Base-by-base conservation (phyloP, 1,284 basidiomycete species). In the Cronartium quercuum region DNA sequence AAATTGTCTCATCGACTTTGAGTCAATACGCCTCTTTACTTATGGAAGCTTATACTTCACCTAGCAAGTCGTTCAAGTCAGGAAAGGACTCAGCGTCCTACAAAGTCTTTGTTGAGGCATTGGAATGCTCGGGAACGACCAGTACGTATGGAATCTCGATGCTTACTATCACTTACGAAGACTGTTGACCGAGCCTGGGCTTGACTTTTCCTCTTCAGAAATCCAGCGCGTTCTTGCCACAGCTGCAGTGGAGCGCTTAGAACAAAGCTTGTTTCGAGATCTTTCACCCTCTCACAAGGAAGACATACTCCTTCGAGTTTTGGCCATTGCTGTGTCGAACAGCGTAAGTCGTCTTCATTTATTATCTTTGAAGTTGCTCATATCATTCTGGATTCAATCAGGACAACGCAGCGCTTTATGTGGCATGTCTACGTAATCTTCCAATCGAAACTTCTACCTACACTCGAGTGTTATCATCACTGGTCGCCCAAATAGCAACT, bases 41-140 rank as follows among this genome's bases (percentile, higher is more conserved):
- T 24, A 60, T 74, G n/a, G 64, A 74, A 42, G 57, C 64, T n/a
- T 74, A 74, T 62, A 64, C 60, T 58, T 55, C 34, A n/a, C 35
- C 64, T 5, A 64, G 55, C 24, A 66, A 66, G 47, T 47, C 21
- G 1, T 66, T 74, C 40, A 15, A 38, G 37, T 47, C 71, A 12
- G 64, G 71, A 6, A 74, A 74, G 38, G 64, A 74, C 40, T 38
- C 47, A 10, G 15, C 51, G 47, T 62, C 64, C 29, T 66, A 66
- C 15, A 57, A 74, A 38, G 57, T 65, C 37, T 63, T 74, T n/a
- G 40, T 74, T 51, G 5, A 29, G 24, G 71, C 64, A 29, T 35
- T 74, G 24, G 47, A 66, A 21, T 74, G 71, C 24, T 66, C 63
- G 12, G 64, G 64, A 18, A 60, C 13, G 5, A 42, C 41, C 6